Conservation (phyloP, 768 basidiomycete genomes). For the Trametes villosa region DNA sequence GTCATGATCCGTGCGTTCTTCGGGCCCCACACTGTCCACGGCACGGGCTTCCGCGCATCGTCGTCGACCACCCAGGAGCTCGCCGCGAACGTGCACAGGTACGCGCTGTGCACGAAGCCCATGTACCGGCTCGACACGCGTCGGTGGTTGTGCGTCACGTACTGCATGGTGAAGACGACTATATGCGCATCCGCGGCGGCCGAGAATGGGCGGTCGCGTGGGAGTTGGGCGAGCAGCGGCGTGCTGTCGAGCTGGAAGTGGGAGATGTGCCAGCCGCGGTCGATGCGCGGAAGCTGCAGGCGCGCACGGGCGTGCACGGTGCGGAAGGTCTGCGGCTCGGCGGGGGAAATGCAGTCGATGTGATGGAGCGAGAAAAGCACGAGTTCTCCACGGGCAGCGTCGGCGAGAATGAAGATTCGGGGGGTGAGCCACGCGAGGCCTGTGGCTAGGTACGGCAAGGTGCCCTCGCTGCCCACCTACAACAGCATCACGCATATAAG, state of each 20-base stretch:
- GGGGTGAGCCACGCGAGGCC: conserved; percentile 53
- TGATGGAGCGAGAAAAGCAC: conserved; percentile 37
- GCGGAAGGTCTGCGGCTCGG: neutral
- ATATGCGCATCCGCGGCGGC: conserved; percentile 28
- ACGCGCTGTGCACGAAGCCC: conserved; percentile 38
- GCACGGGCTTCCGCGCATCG: conserved; percentile 14
- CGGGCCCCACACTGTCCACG: conserved; percentile 47
- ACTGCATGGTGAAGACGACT: conserved; percentile 33
- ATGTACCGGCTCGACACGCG: conserved; percentile 18
- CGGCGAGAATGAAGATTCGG: conserved; percentile 45
- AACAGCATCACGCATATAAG: neutral
- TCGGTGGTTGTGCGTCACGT: conserved; percentile 17
- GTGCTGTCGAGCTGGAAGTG: conserved; percentile 12
- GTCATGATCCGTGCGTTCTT: conserved; percentile 38
- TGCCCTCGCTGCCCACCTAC: conserved; percentile 36
- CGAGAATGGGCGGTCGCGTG: conserved; percentile 32
- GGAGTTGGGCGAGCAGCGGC: conserved; percentile 9
- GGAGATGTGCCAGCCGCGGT: conserved; percentile 13
- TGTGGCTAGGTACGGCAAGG: conserved; percentile 36
- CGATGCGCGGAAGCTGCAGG: conserved; percentile 9
- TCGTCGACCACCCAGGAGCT: neutral
- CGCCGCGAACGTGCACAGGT: conserved; percentile 27
- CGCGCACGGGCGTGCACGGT: neutral
- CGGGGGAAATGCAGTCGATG: conserved; percentile 5
- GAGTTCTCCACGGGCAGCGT: conserved; percentile 44